Base-by-base conservation (phyloP, 2,329 filamentous ascomycete species). In the Fusarium brevicatenulatum region DNA sequence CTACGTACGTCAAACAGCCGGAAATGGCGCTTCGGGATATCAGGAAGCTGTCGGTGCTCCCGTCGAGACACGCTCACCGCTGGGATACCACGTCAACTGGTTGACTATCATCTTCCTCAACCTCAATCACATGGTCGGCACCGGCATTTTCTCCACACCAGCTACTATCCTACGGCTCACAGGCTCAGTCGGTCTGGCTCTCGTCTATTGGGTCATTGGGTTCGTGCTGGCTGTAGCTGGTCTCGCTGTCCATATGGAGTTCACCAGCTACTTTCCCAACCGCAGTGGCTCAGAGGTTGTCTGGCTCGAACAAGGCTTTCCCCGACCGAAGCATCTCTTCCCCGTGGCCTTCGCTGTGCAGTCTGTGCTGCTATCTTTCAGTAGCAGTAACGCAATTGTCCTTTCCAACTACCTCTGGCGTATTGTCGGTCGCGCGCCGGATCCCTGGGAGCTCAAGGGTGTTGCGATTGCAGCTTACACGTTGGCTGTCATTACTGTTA, bases 261-360 rank as follows among this genome's bases (percentile, higher is more conserved):
- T 88, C 18, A 86, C 90, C 0, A 85, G 88, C 1, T 92, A 90
- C 70, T 93, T 92, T 67, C 90, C 91, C 1, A 92, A 88, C 76
- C 87, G 91, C 16, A 91, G 88, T 4, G 91, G 91, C 1, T 86
- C 87, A 1, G 90, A 93, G 74, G 90, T 91, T 0, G 91, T 91
- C 0, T 92, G 92, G 71, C 84, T 93, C 1, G 91, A 93, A 74
- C 91, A 93, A 76, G 88, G 90, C 0, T 93, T 87, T 68, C 90
- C 90, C 2, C 85, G 89, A 4, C 91, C 91, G 0, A 87, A 85
- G 60, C 91, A 89, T 76, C 85, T 93, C 66, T 89, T 93, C 55
- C 89, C 91, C 0, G 88, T 89, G 0, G 84, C 89, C 0, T 93
- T 91, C 76, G 91, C 91, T 0, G 86, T 91, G 7, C 89, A 91